A percentile compares a stretch with the other conserved stretches of the same genome.
Evolutionary conservation across 768 basidiomycete species (phyloP).

Genomic region (Stropharia rugosoannulata): DNA sequence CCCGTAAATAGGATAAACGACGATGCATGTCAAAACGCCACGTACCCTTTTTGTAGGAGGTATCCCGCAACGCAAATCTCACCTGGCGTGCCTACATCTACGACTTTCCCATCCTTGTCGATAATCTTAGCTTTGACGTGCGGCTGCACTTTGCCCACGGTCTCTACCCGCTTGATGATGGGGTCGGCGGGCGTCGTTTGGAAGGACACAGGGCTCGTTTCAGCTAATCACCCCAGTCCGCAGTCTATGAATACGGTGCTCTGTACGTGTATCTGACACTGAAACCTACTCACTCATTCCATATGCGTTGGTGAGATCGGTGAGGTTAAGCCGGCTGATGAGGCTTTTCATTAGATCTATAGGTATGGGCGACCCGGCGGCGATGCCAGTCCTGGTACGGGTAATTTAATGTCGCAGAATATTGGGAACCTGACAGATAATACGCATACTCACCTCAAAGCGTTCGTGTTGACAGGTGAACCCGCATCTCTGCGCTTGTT

Average conservation of each 20-base stretch:
- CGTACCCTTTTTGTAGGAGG: conserved; percentile 75
- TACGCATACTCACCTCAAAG: conserved; percentile 48
- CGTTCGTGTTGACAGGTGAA: conserved; percentile 44
- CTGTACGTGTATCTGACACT: neutral
- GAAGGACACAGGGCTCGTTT: conserved; percentile 85
- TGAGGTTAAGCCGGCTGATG: conserved; percentile 64
- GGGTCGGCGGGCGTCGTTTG: conserved; percentile 73
- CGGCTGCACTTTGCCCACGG: conserved; percentile 74
- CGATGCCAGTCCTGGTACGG: conserved; percentile 71
- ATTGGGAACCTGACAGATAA: neutral
- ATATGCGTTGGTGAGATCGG: conserved; percentile 74
- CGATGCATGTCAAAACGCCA: neutral
- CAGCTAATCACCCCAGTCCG: conserved; percentile 41
- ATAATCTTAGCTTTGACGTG: conserved; percentile 79
- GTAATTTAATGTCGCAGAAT: neutral
- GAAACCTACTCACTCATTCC: conserved; percentile 72
- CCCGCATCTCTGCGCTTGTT: conserved; percentile 49
- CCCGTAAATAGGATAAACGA: too few species aligned
- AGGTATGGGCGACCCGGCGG: conserved; percentile 77
- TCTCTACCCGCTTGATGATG: conserved; percentile 74
- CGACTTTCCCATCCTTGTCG: conserved; percentile 52
- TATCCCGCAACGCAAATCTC: conserved; percentile 78
- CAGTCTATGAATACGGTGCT: conserved; percentile 5
- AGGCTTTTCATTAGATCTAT: conserved; percentile 78
- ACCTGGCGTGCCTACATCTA: conserved; percentile 74